Base-by-base conservation (phyloP, 148 eudicot genomes). In the Polygonum aviculare region DNA sequence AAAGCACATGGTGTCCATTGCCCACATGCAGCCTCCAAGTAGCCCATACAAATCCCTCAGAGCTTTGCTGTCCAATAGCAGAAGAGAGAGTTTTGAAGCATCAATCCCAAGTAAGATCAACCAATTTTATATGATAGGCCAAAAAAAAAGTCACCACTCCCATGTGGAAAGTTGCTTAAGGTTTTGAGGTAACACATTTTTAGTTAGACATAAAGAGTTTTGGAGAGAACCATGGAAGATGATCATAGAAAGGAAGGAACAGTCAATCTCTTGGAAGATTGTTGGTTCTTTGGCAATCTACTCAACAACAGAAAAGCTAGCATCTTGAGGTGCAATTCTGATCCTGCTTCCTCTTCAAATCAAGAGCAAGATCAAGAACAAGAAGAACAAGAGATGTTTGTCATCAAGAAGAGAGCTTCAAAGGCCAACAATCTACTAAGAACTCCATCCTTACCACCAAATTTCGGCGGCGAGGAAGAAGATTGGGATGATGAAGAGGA, bases 241-340 rank as follows among this genome's bases (percentile, higher is more conserved):
- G 74, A 84, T 50, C 49, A 76, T 16, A 35, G 5, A 35, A 83
- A 77, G 19, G 78, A 48, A 41, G 85, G 80, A 57, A 80, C 85
- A 55, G 84, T 76, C 45, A 40, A 80, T 50, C 83, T 87, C 14
- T 78, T 89, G 26, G 93, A 89, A 75, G 90, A 89, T 11, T 26
- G 79, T 40, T 89, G 93, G 93, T 89, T 89, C 51, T 89, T 89
- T 80, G 89, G 84, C 48, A 89, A 89, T 77, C 84, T 84, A 67
- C 80, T 84, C 50, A 70, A 74, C 50, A 70, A 74, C 15, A 80
- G 65, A 44, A 84, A 79, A 21, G 16, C 85, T 38, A 80, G n/a
- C 55, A 87, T 89, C 82, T 51, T 78, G 22, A 85, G 90, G 79
- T 82, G 85, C 40, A 78, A 81, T 65, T 89, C 93, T 45, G 93